Evolutionary conservation across 2,329 filamentous ascomycete genomes (phyloP).

Genomic region (Colletotrichum sp.): DNA sequence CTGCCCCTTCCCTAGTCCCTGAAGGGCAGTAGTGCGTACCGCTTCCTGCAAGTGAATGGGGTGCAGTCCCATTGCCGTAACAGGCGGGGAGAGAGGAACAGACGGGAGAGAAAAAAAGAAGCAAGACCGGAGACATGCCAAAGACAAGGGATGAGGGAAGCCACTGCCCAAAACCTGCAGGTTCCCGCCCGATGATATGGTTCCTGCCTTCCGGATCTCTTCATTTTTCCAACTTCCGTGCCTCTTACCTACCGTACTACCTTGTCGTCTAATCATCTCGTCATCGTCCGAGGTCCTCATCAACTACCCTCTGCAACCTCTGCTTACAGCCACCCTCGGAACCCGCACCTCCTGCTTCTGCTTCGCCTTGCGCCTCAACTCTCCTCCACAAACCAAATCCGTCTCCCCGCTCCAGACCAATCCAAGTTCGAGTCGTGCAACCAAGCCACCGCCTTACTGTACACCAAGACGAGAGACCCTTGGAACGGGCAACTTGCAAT

Average conservation of each 20-base stretch:
- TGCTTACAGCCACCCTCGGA: neutral
- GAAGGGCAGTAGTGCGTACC: neutral
- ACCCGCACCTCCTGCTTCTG: neutral
- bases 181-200: slow-evolving; percentile 12
- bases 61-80: neutral
- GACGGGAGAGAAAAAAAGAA: neutral
- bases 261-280: neutral
- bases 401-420: neutral
- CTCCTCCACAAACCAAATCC: neutral
- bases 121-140: neutral
- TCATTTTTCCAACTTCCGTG: neutral
- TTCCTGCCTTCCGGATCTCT: neutral
- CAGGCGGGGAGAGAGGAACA: neutral
- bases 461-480: slow-evolving; percentile 1
- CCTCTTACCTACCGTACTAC: neutral
- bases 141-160: neutral
- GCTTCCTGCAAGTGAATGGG: neutral
- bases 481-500: neutral
- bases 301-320: neutral
- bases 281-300: neutral
- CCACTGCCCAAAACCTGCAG: slow-evolving; percentile 19
- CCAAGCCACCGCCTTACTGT: slow-evolving; percentile 18
- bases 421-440: neutral
- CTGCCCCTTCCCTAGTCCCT: neutral
- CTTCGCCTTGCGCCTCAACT: slow-evolving; percentile 1